A percentile compares a stretch with the other conserved stretches of the same genome.
These are phyloP conservation scores for Noccaea caerulescens DNA, from an alignment of 345 rosid species.

Conservation along the genomic window DNA sequence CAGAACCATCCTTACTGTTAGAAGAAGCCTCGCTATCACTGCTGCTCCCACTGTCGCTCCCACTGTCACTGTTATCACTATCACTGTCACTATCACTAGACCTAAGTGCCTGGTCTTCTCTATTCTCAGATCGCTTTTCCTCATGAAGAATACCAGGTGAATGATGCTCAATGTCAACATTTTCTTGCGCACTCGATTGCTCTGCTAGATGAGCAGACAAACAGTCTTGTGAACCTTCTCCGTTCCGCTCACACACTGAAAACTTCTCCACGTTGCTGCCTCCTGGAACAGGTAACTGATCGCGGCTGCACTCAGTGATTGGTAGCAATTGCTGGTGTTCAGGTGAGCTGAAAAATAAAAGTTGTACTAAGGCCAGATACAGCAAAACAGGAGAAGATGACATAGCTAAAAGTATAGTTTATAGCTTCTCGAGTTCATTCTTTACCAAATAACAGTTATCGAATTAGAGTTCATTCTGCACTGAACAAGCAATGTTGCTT, in stretches of 20 bases:
- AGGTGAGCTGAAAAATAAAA: conserved; percentile 63
- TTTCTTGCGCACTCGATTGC: conserved; percentile 50
- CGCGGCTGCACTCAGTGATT: conserved; percentile 53
- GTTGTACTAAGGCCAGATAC: conserved; percentile 24
- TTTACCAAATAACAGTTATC: conserved; percentile 16
- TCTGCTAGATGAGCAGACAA: conserved; percentile 45
- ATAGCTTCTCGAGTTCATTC: conserved; percentile 26
- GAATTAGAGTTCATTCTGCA: conserved; percentile 22
- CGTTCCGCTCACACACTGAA: conserved; percentile 44
- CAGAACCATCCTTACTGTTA: conserved; percentile 83
- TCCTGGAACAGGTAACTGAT: conserved; percentile 54
- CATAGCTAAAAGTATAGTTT: conserved; percentile 13
- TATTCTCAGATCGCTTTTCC: conserved; percentile 64
- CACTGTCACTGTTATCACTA: conserved; percentile 74
- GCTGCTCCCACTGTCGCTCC: conserved; percentile 83
- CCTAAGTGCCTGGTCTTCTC: conserved; percentile 70
- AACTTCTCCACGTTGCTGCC: conserved; percentile 48
- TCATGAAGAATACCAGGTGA: conserved; percentile 68
- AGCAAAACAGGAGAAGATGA: conserved; percentile 19
- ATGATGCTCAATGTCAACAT: conserved; percentile 53
- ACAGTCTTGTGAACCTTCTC: conserved; percentile 47
- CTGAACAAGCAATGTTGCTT: conserved; percentile 18
- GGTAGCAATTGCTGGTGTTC: conserved; percentile 55
- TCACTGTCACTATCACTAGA: conserved; percentile 88
- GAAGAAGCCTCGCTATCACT: conserved; percentile 93